Evolutionary conservation across 2,329 filamentous ascomycete species (phyloP), one percentile per base, ranked within the genome.

Genomic region (Phoma sp.): DNA sequence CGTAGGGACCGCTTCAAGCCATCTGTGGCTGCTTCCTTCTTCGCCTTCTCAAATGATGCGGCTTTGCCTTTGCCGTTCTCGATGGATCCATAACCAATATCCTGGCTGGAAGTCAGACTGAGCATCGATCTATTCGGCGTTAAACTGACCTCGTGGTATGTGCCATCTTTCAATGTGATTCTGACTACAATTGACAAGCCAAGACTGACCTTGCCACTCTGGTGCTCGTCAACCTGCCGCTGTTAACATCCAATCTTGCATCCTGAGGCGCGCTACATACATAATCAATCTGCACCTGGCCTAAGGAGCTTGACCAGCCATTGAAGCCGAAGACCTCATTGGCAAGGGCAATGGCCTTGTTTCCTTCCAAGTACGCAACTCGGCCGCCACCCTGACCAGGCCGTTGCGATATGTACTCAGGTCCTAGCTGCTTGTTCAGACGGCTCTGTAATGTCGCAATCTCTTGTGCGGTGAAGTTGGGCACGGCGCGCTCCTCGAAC

Each of bases 321-420:
- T 97, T 96, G 80, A 97, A 97, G 8, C 93, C 93, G 77, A 97
- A 96, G 1, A 97, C 88, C 73, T 97, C 91, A 68, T 97, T 97
- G 48, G 93, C 93, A 47, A 97, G 87, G 53, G 90, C 89, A 73
- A 99, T 99, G 70, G 90, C 93, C 78, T 99, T 99, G 71, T 98
- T 93, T 1, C 92, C 93, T n/a, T 92, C 87, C 46, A 99, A 82
- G 76, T 99, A 99, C 73, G 96, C 91, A 14, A 99, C 90, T 71
- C 90, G 93, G 60, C 88, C 85, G 44, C 93, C 93, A 8, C 88
- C 89, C 10, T 92, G 89, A 2, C 95, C 95, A 11, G 89, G 82
- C 68, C 95, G 84, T 37, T 91, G 86, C 2, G 93, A 98, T 54
- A 99, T 90, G 74, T 96, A 99, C 77, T 99, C 96, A 0, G 95